Evolutionary conservation across 2,329 filamentous ascomycete species (phyloP), one percentile per base, ranked within the genome.

Genomic region (Triangularia verruculosa): DNA sequence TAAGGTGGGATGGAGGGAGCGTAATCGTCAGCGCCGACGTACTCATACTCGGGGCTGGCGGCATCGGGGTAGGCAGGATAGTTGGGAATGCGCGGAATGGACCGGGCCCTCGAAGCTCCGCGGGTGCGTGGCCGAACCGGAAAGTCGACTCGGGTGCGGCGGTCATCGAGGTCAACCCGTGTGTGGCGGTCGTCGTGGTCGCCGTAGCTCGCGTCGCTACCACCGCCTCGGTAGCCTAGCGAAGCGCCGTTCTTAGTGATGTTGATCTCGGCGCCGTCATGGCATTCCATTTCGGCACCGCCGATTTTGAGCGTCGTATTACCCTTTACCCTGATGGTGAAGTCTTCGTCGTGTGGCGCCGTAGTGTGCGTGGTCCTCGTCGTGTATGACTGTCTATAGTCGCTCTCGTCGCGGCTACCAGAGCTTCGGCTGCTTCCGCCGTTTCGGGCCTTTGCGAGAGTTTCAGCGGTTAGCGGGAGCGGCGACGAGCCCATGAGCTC

Each of bases 321-420:
- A 12, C 83, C 84, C 24, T 80, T 82, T 55, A 89, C 78, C 67
- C 84, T 84, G 72, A 89, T 87, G 15, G 84, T 88, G 62, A 87
- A 78, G 65, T 87, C 84, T 39, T 88, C 84, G 61, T 84, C 81
- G 59, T 81, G 67, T n/a, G n/a, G n/a, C 57, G 63, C 62, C 43
- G 79, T 82, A 15, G 82, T 84, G 32, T 83, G 78, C 3, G 86
- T 89, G 9, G 86, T 85, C 47, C 84, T 81, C 12, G 86, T 88
- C 0, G 86, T 86, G 27, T 83, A 84, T 61, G 85, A 88, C 66
- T 83, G 83, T 67, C 81, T 82, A 73, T 83, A 87, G 62, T 88
- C 86, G 74, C 86, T 88, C 63, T 88, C 86, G 69, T 88, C 86
- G 52, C 80, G 85, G 71, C 86, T 88, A 22, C 74, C 81, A 66